Conservation (phyloP, 495 filamentous ascomycete genomes). For the Penicillium herquei region DNA sequence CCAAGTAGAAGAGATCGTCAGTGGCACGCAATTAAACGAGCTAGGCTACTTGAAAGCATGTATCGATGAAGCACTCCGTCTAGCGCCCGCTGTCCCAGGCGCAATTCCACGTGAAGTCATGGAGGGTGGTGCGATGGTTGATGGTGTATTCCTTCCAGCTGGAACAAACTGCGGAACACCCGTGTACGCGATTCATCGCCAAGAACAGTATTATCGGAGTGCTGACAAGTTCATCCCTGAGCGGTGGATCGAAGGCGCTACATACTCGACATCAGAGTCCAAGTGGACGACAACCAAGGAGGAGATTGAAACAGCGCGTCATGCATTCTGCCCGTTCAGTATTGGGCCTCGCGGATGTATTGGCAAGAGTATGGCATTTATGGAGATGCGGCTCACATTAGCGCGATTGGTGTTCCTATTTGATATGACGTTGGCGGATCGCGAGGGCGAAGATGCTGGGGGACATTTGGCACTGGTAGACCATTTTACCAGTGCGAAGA, state of each 20-base stretch:
- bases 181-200: constrained; percentile 57
- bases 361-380: constrained; percentile 56
- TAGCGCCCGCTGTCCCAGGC: constrained; percentile 60
- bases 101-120: constrained; percentile 57
- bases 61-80: constrained; percentile 63
- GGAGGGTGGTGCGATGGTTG: constrained; percentile 52
- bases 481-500: constrained; percentile 48
- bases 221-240: constrained; percentile 50
- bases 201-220: constrained; percentile 51
- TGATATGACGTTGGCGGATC: constrained; percentile 43
- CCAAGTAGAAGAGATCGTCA: constrained; percentile 54
- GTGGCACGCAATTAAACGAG: constrained; percentile 45
- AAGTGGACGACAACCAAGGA: constrained; percentile 36
- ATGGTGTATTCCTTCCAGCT: constrained; percentile 49
- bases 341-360: constrained; percentile 57
- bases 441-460: constrained; percentile 36
- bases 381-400: constrained; percentile 52
- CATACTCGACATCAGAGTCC: constrained; percentile 16
- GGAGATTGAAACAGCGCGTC: constrained; percentile 38
- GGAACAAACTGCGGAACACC: constrained; percentile 54
- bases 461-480: constrained; percentile 47
- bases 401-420: constrained; percentile 50
- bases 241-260: constrained; percentile 52
- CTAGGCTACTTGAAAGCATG: constrained; percentile 60
- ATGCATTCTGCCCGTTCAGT: constrained; percentile 56